A percentile compares a stretch with the other conserved stretches of the same genome.
phyloP scores from a whole-genome alignment of 306 rosid genomes.

The Cotoneaster glaucophyllus region DNA sequence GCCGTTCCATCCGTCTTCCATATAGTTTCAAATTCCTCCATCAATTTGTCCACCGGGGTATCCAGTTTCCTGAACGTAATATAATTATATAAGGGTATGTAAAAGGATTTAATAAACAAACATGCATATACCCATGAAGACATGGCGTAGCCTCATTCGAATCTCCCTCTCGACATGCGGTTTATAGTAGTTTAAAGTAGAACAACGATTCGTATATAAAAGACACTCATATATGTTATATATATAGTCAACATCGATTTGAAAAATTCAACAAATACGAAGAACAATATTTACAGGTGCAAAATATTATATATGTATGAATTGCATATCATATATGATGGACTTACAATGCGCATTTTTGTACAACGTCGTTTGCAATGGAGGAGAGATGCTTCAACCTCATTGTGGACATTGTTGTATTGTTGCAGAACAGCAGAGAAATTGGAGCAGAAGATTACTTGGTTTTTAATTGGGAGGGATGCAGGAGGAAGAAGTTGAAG shows the following conservation, averaged over 20 bases:
- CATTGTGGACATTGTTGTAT: background rate
- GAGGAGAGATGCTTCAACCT: slow-evolving; percentile 33
- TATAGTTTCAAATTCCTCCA: slow-evolving; percentile 51
- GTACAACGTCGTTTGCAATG: slow-evolving; percentile 37
- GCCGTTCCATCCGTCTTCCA: slow-evolving; percentile 42
- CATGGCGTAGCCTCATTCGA: background rate
- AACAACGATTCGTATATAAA: background rate
- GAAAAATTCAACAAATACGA: too few species aligned
- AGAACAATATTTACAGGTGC: too few species aligned
- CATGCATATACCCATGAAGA: background rate
- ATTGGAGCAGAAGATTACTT: background rate
- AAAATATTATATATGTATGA: background rate
- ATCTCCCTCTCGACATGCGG: background rate
- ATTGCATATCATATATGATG: too few species aligned
- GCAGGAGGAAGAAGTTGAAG: background rate
- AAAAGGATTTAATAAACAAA: background rate
- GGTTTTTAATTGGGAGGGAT: background rate
- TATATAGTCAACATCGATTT: too few species aligned
- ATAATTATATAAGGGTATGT: background rate
- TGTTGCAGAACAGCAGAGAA: background rate
- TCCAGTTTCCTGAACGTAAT: slow-evolving; percentile 33
- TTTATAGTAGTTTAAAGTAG: background rate
- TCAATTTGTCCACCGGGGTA: slow-evolving; percentile 46
- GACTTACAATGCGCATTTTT: slow-evolving; percentile 31
- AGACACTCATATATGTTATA: background rate